Evolutionary conservation across 345 rosid species (phyloP).

Genomic region (Punica granatum): DNA sequence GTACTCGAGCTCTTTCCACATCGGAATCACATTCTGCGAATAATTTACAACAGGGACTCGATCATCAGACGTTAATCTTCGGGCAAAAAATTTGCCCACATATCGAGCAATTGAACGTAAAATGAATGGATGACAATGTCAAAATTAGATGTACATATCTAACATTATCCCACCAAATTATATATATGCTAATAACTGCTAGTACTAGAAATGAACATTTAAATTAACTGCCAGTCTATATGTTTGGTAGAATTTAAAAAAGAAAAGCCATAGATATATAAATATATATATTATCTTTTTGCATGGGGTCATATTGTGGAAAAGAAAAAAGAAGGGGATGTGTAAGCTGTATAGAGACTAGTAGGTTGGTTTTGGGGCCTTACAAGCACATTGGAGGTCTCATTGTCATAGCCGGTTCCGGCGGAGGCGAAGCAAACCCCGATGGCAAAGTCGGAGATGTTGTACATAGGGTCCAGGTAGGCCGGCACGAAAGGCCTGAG

Average conservation of each 20-base stretch:
- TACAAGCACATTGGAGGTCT: slow-evolving; percentile 44
- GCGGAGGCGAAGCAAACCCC: slow-evolving; percentile 61
- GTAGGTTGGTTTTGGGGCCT: slow-evolving; percentile 8
- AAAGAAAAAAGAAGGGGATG: too few species aligned
- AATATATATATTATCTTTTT: neutral
- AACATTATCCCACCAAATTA: neutral
- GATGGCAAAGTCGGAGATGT: slow-evolving; percentile 39
- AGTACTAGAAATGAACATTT: neutral
- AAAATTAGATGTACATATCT: too few species aligned
- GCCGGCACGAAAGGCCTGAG: slow-evolving; percentile 45
- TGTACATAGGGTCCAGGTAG: slow-evolving; percentile 41
- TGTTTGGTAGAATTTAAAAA: neutral
- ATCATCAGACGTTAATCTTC: neutral
- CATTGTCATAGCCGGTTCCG: slow-evolving; percentile 51
- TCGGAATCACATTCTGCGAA: slow-evolving; percentile 53
- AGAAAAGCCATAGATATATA: too few species aligned
- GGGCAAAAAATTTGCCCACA: neutral
- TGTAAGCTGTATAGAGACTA: too few species aligned
- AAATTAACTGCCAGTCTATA: neutral
- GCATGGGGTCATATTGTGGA: too few species aligned
- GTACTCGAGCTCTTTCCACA: slow-evolving; percentile 49
- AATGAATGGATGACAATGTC: too few species aligned
- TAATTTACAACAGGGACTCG: neutral
- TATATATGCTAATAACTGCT: neutral
- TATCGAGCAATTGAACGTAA: neutral